A percentile compares a stretch with the other conserved stretches of the same genome.
Evolutionary conservation across 2,329 filamentous ascomycete species (phyloP).

Genomic region (Aureobasidium sp.): DNA sequence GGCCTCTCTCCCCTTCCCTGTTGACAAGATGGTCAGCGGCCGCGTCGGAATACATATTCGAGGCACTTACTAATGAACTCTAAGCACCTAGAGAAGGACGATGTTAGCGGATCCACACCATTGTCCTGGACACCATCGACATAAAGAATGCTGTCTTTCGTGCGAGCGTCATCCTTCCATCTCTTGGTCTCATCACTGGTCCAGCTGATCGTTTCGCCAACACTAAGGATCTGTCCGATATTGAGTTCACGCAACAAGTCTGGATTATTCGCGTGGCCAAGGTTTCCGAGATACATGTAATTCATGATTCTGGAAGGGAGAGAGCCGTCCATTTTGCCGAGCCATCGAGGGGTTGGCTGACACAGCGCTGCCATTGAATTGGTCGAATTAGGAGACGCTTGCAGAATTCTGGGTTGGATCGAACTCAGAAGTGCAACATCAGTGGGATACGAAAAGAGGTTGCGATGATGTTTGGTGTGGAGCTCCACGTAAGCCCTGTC

Average conservation of each 20-base stretch:
- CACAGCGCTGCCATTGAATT: slow-evolving; percentile 45
- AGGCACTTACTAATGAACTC: slow-evolving; percentile 78
- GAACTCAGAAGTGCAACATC: slow-evolving; percentile 77
- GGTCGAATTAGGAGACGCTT: slow-evolving; percentile 53
- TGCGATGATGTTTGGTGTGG: slow-evolving; percentile 72
- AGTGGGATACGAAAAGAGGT: slow-evolving; percentile 92
- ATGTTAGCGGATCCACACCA: slow-evolving; percentile 83
- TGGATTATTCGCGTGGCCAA: slow-evolving; percentile 90
- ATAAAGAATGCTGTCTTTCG: slow-evolving; percentile 56
- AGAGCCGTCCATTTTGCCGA: slow-evolving; percentile 77
- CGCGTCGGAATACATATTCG: neutral
- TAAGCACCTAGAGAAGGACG: slow-evolving; percentile 78
- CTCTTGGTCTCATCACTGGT: slow-evolving; percentile 50
- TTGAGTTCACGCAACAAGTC: slow-evolving; percentile 71
- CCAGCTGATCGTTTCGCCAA: slow-evolving; percentile 86
- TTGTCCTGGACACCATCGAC: slow-evolving; percentile 91
- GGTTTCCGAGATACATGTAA: slow-evolving; percentile 94
- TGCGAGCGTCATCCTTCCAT: slow-evolving; percentile 10
- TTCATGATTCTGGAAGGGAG: slow-evolving; percentile 81
- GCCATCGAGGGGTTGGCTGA: slow-evolving; percentile 66
- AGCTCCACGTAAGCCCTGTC: slow-evolving; percentile 82
- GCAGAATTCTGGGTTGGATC: slow-evolving; percentile 68
- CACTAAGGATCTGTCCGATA: slow-evolving; percentile 80
- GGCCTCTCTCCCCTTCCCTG: slow-evolving; percentile 70
- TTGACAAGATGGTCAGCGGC: slow-evolving; percentile 17